Evolutionary conservation across 2,329 filamentous ascomycete genomes (phyloP).

Genomic region (Fusarium redolens): DNA sequence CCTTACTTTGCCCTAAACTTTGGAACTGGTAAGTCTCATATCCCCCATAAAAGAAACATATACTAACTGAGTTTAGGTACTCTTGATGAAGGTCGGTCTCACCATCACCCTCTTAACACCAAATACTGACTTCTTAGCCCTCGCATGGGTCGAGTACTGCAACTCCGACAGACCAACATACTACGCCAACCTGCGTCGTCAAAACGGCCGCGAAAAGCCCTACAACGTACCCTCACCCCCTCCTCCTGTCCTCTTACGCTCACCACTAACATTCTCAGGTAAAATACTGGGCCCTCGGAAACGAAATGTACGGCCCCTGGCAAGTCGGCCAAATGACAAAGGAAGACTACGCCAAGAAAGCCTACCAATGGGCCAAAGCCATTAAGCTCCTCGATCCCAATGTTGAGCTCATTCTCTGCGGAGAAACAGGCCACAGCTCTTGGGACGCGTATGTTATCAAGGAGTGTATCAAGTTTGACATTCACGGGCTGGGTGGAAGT

Average conservation of each 20-base stretch:
- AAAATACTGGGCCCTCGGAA: slow-evolving; percentile 89
- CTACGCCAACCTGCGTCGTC: slow-evolving; percentile 82
- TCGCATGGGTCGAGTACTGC: slow-evolving; percentile 89
- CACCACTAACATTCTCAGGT: slow-evolving; percentile 52
- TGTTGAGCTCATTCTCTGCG: slow-evolving; percentile 78
- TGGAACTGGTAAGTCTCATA: slow-evolving; percentile 69
- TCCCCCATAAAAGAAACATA: neutral
- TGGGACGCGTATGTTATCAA: slow-evolving; percentile 82
- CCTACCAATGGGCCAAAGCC: slow-evolving; percentile 78
- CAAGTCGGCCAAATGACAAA: slow-evolving; percentile 76
- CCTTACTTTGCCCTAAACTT: slow-evolving; percentile 86
- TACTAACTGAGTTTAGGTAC: slow-evolving; percentile 49
- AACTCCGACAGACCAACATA: slow-evolving; percentile 81
- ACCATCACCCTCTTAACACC: accelerated
- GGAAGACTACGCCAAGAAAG: slow-evolving; percentile 75
- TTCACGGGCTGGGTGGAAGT: slow-evolving; percentile 50
- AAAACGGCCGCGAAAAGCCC: slow-evolving; percentile 80
- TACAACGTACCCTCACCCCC: slow-evolving; percentile 63
- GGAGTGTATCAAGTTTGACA: slow-evolving; percentile 65
- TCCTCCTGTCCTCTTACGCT: accelerated
- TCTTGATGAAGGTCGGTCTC: slow-evolving; percentile 49
- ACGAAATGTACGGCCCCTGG: slow-evolving; percentile 76
- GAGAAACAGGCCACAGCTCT: slow-evolving; percentile 73
- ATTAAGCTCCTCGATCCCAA: slow-evolving; percentile 77
- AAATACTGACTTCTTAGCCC: slow-evolving; percentile 48